phyloP scores from a whole-genome alignment of 1,284 basidiomycete species.

The Ustilago shanxiensis region DNA sequence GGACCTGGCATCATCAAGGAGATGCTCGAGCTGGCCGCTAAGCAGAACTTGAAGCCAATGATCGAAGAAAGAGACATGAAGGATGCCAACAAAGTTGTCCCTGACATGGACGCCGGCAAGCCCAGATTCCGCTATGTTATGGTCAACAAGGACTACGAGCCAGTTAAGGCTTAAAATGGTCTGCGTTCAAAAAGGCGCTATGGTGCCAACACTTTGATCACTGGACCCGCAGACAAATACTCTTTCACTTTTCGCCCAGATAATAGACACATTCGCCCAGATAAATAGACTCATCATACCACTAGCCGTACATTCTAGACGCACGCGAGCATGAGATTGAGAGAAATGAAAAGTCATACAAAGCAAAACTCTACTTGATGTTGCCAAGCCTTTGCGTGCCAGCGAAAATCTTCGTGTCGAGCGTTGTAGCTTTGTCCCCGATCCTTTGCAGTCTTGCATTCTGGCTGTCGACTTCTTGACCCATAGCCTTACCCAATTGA shows the following conservation, averaged over 20 bases:
- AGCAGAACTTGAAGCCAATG: constrained; percentile 58
- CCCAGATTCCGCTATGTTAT: constrained; percentile 72
- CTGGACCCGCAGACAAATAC: too few species aligned
- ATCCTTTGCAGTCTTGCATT: constrained; percentile 65
- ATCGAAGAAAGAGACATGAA: constrained; percentile 58
- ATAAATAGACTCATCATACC: too few species aligned
- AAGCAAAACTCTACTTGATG: constrained; percentile 50
- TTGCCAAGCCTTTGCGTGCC: constrained; percentile 65
- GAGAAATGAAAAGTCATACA: constrained; percentile 1
- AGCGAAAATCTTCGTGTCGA: constrained; percentile 67
- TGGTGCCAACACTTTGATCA: too few species aligned
- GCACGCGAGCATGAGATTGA: background rate
- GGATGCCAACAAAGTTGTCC: constrained; percentile 58
- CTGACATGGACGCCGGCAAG: constrained; percentile 60
- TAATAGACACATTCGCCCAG: too few species aligned
- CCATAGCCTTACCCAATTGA: constrained; percentile 85
- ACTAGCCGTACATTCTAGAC: too few species aligned
- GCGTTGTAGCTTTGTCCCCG: constrained; percentile 63
- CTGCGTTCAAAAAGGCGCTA: too few species aligned
- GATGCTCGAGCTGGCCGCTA: constrained; percentile 58
- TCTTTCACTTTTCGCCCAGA: too few species aligned
- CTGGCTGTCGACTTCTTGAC: constrained; percentile 71
- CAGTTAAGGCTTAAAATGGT: constrained; percentile 29
- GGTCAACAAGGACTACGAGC: constrained; percentile 70
- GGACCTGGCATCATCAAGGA: constrained; percentile 68